These are phyloP conservation scores for Citrullus mucosospermus DNA, from an alignment of 306 rosid genomes.

Conservation along the genomic window DNA sequence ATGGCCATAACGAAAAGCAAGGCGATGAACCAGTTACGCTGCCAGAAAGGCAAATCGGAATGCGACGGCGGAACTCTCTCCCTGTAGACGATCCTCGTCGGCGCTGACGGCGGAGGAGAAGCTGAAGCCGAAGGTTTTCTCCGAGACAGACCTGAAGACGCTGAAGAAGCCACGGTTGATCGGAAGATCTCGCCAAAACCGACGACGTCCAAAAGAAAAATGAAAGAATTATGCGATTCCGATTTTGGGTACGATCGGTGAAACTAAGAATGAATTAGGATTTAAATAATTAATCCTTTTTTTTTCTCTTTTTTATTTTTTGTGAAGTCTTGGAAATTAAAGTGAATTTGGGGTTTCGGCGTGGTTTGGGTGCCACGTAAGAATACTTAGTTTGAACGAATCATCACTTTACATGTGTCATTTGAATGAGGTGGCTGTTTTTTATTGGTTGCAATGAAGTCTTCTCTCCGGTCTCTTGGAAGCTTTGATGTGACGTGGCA, in stretches of 20 bases:
- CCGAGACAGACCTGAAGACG: slow-evolving; percentile 56
- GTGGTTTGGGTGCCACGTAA: slow-evolving; percentile 1
- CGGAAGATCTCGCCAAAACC: slow-evolving; percentile 20
- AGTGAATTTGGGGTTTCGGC: not conserved
- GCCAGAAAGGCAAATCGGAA: slow-evolving; percentile 82
- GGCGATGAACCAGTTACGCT: slow-evolving; percentile 76
- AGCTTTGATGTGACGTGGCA: not conserved
- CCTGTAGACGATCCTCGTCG: slow-evolving; percentile 54
- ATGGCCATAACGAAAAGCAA: slow-evolving; percentile 71
- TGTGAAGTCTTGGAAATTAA: not conserved
- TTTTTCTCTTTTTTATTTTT: too few relatives aligned
- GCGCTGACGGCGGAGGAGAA: slow-evolving; percentile 19
- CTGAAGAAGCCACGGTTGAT: slow-evolving; percentile 95
- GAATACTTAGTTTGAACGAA: not conserved
- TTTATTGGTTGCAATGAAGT: not conserved
- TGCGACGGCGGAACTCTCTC: slow-evolving; percentile 33
- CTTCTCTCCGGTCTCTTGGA: not conserved
- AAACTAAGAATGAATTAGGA: not conserved
- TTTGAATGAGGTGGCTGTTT: not conserved
- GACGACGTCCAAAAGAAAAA: not conserved
- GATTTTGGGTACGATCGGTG: not conserved
- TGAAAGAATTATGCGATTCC: not conserved
- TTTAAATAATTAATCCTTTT: not conserved
- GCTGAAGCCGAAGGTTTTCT: slow-evolving; percentile 61
- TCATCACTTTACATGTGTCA: not conserved